Evolutionary conservation across 805 yeast genomes (phyloP).

Genomic region (Hanseniaspora vineae): DNA sequence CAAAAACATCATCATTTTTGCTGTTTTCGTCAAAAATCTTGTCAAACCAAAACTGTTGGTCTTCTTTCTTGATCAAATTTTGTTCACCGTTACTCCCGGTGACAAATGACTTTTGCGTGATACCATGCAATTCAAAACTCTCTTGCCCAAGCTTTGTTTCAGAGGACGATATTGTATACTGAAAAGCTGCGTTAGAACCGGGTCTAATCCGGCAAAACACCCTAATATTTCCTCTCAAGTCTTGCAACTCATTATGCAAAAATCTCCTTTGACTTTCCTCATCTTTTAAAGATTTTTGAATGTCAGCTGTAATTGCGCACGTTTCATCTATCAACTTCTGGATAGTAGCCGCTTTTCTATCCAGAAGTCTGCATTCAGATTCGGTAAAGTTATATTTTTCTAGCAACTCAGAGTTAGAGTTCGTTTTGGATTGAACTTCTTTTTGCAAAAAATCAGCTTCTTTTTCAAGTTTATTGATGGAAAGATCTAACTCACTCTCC

Average conservation of each 20-base stretch:
- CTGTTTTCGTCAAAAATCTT: conserved; percentile 48
- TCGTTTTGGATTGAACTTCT: conserved; percentile 1
- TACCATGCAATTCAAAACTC: conserved; percentile 16
- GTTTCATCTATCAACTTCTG: conserved; percentile 14
- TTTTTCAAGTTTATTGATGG: neutral
- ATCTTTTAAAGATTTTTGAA: conserved; percentile 27
- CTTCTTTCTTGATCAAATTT: conserved; percentile 2
- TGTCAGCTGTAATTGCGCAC: conserved; percentile 16
- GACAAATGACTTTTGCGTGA: conserved; percentile 16
- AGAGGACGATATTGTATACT: conserved; percentile 1
- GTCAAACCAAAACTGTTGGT: conserved; percentile 51
- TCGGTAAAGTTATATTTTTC: conserved; percentile 11
- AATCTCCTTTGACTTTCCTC: conserved; percentile 48
- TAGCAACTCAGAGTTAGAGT: conserved; percentile 10
- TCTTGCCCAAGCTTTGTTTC: neutral
- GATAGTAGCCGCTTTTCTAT: conserved; percentile 10
- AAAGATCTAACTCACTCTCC: neutral
- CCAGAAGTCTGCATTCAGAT: conserved; percentile 6
- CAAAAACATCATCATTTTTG: conserved; percentile 55
- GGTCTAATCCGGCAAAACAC: conserved; percentile 80
- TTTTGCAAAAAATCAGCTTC: neutral
- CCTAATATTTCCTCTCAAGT: conserved; percentile 80
- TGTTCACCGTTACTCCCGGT: conserved; percentile 1
- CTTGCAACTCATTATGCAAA: conserved; percentile 67
- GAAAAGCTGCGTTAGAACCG: conserved; percentile 14